phyloP scores from a whole-genome alignment of 2,329 filamentous ascomycete genomes.

The Pseudofabraea citricarpa region DNA sequence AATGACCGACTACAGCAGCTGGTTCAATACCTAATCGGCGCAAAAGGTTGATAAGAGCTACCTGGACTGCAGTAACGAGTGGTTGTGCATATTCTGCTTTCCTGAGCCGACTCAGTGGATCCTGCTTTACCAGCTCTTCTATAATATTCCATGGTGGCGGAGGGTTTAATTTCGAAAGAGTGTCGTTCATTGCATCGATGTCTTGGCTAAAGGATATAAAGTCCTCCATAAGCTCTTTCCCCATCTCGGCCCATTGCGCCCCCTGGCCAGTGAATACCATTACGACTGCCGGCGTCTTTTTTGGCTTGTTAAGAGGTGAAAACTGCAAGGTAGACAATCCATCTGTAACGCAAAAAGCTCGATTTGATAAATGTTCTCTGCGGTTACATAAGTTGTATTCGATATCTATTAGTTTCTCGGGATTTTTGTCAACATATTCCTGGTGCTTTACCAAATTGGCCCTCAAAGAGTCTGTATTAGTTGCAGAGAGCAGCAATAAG shows the following conservation, averaged over 20 bases:
- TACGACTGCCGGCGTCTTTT: background rate
- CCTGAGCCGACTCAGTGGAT: slow-evolving; percentile 6
- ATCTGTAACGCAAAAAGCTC: background rate
- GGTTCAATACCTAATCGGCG: slow-evolving; percentile 37
- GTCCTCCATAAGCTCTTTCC: slow-evolving; percentile 1
- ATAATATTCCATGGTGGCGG: slow-evolving; percentile 7
- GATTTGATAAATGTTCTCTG: background rate
- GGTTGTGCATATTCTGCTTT: slow-evolving; percentile 26
- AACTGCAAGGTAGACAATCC: background rate
- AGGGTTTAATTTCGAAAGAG: background rate
- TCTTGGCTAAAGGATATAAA: slow-evolving; percentile 7
- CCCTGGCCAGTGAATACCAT: slow-evolving; percentile 10
- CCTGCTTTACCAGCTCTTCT: slow-evolving; percentile 29
- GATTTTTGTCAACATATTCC: slow-evolving; percentile 8
- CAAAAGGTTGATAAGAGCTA: slow-evolving; percentile 38
- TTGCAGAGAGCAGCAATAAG: background rate
- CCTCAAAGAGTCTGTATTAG: background rate
- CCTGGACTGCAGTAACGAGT: slow-evolving; percentile 40
- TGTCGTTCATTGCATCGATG: background rate
- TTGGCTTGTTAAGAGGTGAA: background rate
- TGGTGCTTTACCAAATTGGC: background rate
- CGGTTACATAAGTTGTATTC: background rate
- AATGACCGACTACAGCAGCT: slow-evolving; percentile 29
- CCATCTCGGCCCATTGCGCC: slow-evolving; percentile 9
- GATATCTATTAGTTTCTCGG: background rate